Conservation (phyloP, 208 protist genomes). For the Angomonas ambiguus region DNA sequence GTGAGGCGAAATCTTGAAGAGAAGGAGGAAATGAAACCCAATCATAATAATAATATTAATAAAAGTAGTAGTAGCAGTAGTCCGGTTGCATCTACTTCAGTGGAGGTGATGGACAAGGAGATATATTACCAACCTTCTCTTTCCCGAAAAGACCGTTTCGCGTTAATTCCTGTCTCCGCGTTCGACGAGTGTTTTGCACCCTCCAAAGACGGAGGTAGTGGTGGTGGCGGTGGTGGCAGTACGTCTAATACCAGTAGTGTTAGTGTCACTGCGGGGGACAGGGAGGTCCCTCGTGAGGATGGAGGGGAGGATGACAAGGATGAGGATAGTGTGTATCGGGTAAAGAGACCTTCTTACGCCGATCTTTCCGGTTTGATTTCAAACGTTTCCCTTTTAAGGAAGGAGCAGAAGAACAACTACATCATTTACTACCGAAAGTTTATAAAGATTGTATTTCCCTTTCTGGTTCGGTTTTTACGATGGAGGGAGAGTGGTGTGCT, state of each 20-base stretch:
- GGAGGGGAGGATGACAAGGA: no score
- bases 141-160: neutral
- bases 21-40: neutral
- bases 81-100: no score
- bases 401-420: neutral
- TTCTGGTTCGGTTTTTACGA: neutral
- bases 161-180: neutral
- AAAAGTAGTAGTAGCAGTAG: no score
- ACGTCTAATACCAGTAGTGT: no score
- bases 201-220: no score
- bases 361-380: neutral
- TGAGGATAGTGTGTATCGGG: neutral
- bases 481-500: neutral
- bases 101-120: neutral
- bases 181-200: neutral
- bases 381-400: neutral
- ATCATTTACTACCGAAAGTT: conserved; percentile 2
- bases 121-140: neutral
- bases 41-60: neutral
- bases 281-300: no score
- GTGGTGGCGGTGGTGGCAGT: no score
- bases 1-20: neutral
- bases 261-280: no score
- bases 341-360: neutral
- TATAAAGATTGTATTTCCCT: conserved; percentile 1